A percentile compares a stretch with the other conserved stretches of the same genome.
Conservation (phyloP, 2,329 filamentous ascomycete genomes). For the Amauroascus niger region DNA sequence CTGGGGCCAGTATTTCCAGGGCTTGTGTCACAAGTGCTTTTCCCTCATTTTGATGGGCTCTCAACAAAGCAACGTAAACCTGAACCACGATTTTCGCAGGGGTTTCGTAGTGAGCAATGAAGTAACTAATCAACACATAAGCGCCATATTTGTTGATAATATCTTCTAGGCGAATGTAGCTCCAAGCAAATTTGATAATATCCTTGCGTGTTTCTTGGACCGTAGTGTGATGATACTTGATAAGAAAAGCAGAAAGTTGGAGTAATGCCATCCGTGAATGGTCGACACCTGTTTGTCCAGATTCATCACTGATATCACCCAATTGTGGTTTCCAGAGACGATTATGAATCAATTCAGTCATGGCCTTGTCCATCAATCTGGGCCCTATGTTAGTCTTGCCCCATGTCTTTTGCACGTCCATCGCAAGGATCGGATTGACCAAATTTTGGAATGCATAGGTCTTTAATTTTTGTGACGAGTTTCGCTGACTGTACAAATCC, state of each 20-base stretch:
- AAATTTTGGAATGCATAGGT: slow-evolving; percentile 85
- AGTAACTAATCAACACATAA: slow-evolving; percentile 94
- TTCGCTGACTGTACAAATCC: slow-evolving; percentile 72
- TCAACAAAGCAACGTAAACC: slow-evolving; percentile 82
- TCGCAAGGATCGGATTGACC: slow-evolving; percentile 90
- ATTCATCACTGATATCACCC: slow-evolving; percentile 72
- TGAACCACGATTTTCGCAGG: slow-evolving; percentile 92
- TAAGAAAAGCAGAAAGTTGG: slow-evolving; percentile 84
- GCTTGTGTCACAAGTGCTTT: slow-evolving; percentile 86
- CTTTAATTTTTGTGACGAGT: slow-evolving; percentile 78
- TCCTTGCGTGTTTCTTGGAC: slow-evolving; percentile 91
- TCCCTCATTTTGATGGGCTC: slow-evolving; percentile 91
- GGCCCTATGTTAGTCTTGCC: slow-evolving; percentile 50
- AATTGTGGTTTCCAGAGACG: slow-evolving; percentile 90
- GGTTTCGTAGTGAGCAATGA: slow-evolving; percentile 94
- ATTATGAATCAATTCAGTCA: slow-evolving; percentile 83
- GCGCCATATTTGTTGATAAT: slow-evolving; percentile 98
- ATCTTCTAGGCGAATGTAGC: slow-evolving; percentile 95
- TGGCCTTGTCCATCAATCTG: slow-evolving; percentile 70
- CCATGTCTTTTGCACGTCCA: slow-evolving; percentile 85
- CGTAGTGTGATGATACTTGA: slow-evolving; percentile 86
- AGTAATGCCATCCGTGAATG: slow-evolving; percentile 93
- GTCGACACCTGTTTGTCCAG: slow-evolving; percentile 75
- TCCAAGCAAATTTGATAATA: slow-evolving; percentile 98
- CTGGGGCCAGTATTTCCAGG: slow-evolving; percentile 86